phyloP scores from a whole-genome alignment of 2,329 filamentous ascomycete species.

The Plectosphaerella plurivora region DNA sequence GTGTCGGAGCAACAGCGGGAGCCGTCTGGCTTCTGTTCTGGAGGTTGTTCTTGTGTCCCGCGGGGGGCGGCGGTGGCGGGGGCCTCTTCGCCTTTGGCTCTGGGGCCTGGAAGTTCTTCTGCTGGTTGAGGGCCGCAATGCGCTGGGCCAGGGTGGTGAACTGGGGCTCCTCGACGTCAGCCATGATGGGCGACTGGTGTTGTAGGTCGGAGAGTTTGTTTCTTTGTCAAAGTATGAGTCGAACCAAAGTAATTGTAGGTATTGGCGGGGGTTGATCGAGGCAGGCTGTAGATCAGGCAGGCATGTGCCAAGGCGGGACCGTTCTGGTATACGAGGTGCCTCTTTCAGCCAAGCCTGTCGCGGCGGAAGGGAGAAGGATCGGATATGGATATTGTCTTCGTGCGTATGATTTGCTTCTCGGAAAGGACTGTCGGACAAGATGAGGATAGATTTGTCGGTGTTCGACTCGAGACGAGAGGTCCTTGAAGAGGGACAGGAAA shows the following conservation, averaged over 20 bases:
- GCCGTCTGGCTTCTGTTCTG: constrained; percentile 29
- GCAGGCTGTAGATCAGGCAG: neutral
- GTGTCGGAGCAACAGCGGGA: constrained; percentile 23
- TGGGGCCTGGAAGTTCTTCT: constrained; percentile 51
- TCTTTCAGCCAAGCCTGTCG: too few species aligned
- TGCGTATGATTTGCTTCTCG: too few species aligned
- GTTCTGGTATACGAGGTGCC: too few species aligned
- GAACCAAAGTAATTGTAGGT: too few species aligned
- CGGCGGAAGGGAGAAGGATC: too few species aligned
- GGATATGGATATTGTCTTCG: too few species aligned
- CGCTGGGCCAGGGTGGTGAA: constrained; percentile 58
- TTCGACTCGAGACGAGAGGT: too few species aligned
- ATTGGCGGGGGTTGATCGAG: neutral
- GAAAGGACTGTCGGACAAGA: too few species aligned
- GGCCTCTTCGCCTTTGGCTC: constrained; percentile 28
- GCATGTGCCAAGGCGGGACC: neutral
- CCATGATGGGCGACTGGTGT: constrained; percentile 34
- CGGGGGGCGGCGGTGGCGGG: constrained; percentile 42
- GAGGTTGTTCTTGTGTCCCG: constrained; percentile 22
- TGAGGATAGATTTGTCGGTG: too few species aligned
- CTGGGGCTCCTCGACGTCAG: constrained; percentile 57
- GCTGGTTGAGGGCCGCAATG: constrained; percentile 59
- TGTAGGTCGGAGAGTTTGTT: neutral
- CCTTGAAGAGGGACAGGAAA: too few species aligned
- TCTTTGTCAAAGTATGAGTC: too few species aligned